Evolutionary conservation across 106 monocot genomes (phyloP).

Genomic region (Dendrobium officinale): DNA sequence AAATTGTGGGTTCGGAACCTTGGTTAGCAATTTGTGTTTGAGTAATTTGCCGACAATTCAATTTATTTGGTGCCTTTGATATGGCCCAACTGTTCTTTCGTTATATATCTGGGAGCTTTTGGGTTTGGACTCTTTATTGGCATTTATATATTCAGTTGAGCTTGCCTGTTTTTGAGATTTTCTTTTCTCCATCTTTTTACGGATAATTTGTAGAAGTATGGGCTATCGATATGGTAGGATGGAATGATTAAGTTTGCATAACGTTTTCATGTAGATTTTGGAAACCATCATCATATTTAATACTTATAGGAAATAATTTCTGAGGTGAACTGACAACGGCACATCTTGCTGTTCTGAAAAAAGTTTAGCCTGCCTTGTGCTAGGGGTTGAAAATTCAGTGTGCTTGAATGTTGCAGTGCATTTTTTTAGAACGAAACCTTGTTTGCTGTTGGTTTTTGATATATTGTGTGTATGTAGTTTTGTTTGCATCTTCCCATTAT

Average conservation of each 20-base stretch:
- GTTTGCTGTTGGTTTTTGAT: neutral
- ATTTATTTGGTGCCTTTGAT: neutral
- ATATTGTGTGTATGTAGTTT: neutral
- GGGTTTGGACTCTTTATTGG: neutral
- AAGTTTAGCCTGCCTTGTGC: neutral
- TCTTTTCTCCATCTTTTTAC: neutral
- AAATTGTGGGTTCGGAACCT: neutral
- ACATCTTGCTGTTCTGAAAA: neutral
- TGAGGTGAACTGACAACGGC: neutral
- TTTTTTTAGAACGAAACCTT: neutral
- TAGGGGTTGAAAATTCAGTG: neutral
- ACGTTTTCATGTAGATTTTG: neutral
- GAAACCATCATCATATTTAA: neutral
- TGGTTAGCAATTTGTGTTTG: neutral
- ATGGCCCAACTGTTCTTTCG: neutral
- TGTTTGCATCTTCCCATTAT: neutral
- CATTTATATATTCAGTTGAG: neutral
- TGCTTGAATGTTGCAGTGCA: neutral
- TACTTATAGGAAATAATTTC: neutral
- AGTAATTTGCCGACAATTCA: constrained; percentile 4
- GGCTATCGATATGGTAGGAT: neutral
- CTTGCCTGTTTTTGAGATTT: neutral
- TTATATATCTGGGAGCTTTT: neutral
- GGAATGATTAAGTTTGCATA: neutral
- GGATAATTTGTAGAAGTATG: neutral